phyloP scores from a whole-genome alignment of 1,284 basidiomycete genomes.

The Cryptococcus sp. region DNA sequence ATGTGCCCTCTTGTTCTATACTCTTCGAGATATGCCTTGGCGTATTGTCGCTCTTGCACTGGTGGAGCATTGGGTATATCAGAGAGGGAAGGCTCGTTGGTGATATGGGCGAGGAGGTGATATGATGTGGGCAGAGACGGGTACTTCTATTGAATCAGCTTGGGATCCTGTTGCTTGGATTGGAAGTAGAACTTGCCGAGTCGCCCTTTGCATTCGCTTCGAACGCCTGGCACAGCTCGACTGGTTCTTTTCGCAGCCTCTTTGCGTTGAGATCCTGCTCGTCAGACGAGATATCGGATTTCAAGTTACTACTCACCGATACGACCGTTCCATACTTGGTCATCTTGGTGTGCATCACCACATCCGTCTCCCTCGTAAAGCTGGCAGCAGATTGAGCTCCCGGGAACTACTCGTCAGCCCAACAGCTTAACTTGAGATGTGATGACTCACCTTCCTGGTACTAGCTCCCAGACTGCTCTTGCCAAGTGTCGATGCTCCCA shows the following conservation, averaged over 20 bases:
- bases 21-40: constrained; percentile 47
- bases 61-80: constrained; percentile 26
- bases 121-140: constrained; percentile 43
- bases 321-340: constrained; percentile 86
- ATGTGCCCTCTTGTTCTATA: constrained; percentile 14
- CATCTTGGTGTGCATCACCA: constrained; percentile 79
- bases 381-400: constrained; percentile 32
- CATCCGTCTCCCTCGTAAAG: constrained; percentile 31
- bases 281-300: background rate
- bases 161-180: too few species aligned
- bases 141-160: constrained; percentile 34
- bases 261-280: constrained; percentile 36
- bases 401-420: constrained; percentile 25
- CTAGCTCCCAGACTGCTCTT: constrained; percentile 31
- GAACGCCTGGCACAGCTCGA: constrained; percentile 32
- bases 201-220: constrained; percentile 36
- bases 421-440: too few species aligned
- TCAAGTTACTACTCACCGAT: constrained; percentile 54
- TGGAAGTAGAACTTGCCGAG: constrained; percentile 14
- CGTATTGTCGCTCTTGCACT: constrained; percentile 49
- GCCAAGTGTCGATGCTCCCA: constrained; percentile 25
- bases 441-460: constrained; percentile 24
- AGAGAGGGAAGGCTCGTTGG: constrained; percentile 48
- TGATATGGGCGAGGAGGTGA: constrained; percentile 47
- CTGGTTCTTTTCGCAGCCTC: constrained; percentile 33